These are phyloP conservation scores for Chalciporus pseudorubinellus DNA, from an alignment of 768 basidiomycete genomes.

Conservation along the genomic window DNA sequence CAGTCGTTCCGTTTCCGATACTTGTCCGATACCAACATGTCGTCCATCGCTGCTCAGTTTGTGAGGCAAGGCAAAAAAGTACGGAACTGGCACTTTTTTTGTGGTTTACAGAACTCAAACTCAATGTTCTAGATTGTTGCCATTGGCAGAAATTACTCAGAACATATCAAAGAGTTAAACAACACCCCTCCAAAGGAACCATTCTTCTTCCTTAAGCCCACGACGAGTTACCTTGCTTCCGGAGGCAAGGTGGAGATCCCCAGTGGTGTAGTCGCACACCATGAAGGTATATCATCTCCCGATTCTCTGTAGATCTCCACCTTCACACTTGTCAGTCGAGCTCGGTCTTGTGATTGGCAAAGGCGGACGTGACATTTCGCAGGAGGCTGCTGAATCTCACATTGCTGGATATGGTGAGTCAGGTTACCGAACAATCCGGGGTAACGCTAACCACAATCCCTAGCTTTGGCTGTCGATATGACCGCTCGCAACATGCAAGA, in stretches of 20 bases:
- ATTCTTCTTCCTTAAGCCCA: conserved; percentile 98
- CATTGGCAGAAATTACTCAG: conserved; percentile 92
- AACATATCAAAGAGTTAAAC: conserved; percentile 88
- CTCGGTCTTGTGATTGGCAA: conserved; percentile 96
- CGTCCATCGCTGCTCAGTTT: conserved; percentile 38
- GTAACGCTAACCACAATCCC: neutral
- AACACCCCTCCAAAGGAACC: conserved; percentile 87
- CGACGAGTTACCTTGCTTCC: conserved; percentile 76
- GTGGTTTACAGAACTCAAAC: neutral
- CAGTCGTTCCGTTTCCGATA: conserved; percentile 3
- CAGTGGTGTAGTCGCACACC: conserved; percentile 75
- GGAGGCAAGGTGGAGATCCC: conserved; percentile 88
- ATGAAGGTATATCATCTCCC: conserved; percentile 65
- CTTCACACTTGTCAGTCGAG: conserved; percentile 58
- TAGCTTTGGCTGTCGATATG: conserved; percentile 94
- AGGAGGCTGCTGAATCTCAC: conserved; percentile 66
- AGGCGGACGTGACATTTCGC: conserved; percentile 76
- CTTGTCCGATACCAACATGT: conserved; percentile 24
- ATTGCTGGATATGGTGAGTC: conserved; percentile 88
- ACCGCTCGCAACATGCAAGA: conserved; percentile 96
- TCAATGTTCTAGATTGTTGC: conserved; percentile 72
- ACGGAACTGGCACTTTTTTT: neutral
- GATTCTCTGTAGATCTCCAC: neutral
- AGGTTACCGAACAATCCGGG: neutral
- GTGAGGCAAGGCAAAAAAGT: conserved; percentile 49